Evolutionary conservation across 169 alveolate genomes (phyloP).

Genomic region (Eimeria necatrix): DNA sequence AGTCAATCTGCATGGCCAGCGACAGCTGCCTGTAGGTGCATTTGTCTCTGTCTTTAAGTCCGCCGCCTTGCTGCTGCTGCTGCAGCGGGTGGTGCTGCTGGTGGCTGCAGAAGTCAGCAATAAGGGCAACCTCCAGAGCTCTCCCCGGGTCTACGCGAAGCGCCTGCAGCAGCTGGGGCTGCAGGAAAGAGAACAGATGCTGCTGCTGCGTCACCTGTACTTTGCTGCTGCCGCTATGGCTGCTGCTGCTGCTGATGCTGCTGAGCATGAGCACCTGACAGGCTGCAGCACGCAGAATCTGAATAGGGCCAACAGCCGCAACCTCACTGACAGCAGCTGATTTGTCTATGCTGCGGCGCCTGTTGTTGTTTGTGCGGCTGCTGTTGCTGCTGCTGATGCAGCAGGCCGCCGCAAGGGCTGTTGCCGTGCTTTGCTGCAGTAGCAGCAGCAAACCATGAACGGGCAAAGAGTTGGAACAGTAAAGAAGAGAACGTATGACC

Average conservation of each 20-base stretch:
- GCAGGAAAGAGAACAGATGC: conserved; percentile 33
- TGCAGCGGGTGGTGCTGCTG: conserved; percentile 54
- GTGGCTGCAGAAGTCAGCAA: conserved; percentile 38
- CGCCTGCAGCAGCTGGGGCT: conserved; percentile 61
- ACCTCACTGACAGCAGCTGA: not conserved
- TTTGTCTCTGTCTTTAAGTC: not conserved
- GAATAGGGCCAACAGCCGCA: conserved; percentile 43
- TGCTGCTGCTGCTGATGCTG: conserved; percentile 44
- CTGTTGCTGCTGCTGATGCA: conserved; percentile 42
- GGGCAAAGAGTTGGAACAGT: conserved; percentile 57
- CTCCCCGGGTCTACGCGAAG: conserved; percentile 46
- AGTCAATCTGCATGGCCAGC: conserved; percentile 44
- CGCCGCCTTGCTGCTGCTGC: not conserved
- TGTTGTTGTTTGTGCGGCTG: conserved; percentile 29
- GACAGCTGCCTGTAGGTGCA: conserved; percentile 53
- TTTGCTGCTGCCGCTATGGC: conserved; percentile 12
- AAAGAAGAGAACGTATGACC: conserved; percentile 26
- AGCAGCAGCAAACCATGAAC: conserved; percentile 4
- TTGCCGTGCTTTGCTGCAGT: conserved; percentile 61
- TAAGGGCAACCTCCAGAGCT: conserved; percentile 3
- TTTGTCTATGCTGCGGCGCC: not conserved
- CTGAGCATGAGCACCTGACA: conserved; percentile 52
- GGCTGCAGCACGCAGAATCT: conserved; percentile 51
- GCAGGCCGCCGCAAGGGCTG: conserved; percentile 51
- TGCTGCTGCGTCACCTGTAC: conserved; percentile 51